Base-by-base conservation (phyloP, 2,329 filamentous ascomycete species). In the Penicillium sp. region DNA sequence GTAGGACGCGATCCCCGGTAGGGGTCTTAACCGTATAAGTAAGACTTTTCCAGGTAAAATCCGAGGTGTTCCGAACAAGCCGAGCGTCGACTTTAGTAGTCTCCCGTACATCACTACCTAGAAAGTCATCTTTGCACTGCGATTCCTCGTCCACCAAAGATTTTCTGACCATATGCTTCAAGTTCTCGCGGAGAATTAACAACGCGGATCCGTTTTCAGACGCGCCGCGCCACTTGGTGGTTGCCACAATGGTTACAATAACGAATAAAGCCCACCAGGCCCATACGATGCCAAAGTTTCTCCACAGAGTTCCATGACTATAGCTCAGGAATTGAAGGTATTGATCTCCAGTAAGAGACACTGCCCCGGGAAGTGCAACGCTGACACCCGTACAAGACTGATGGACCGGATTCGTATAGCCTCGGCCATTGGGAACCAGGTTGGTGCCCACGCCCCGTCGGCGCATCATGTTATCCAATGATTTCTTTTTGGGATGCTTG, bases 11-110 rank as follows among this genome's bases (percentile, higher is more conserved):
- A 48, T 73, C 69, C 4, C 81, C 82, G 0, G 71, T 67, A 0
- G 80, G 76, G 0, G 81, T 84, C 57, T 83, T 80, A 53, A 91
- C 87, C 0, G 82, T 87, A 63, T 90, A 90, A 1, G 75, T 79
- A n/a, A 91, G 79, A 52, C 89, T 80, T 64, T 86, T 86, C 86
- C 87, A 91, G 0, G 87, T 90, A 60, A 90, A 89, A n/a, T n/a
- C n/a, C n/a, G n/a, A n/a, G n/a, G n/a, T n/a, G n/a, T n/a, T n/a
- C n/a, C n/a, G n/a, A n/a, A n/a, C n/a, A n/a, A n/a, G n/a, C n/a
- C n/a, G n/a, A n/a, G n/a, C n/a, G n/a, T n/a, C n/a, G n/a, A n/a
- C n/a, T n/a, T n/a, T n/a, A n/a, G 0, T n/a, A n/a, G n/a, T n/a
- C n/a, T n/a, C n/a, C n/a, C n/a, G n/a, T n/a, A n/a, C n/a, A n/a